Conservation (phyloP, 164 flowering plant species). For the Tetrastigma voinierianum region DNA sequence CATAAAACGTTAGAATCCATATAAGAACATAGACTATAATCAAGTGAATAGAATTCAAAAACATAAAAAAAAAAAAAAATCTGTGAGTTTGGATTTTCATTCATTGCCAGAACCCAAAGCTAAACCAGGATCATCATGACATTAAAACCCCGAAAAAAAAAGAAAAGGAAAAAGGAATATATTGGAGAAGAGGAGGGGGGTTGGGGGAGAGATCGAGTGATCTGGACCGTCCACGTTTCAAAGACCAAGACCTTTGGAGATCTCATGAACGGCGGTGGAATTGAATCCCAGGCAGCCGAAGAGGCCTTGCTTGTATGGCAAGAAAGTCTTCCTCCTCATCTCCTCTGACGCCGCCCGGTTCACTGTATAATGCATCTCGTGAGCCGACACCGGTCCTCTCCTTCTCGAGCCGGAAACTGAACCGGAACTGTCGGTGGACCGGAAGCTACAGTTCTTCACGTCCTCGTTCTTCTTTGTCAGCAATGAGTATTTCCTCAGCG, state of each 20-base stretch:
- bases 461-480: constrained; percentile 36
- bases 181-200: no score
- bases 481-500: constrained; percentile 29
- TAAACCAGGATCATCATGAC: neutral
- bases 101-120: constrained; percentile 4
- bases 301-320: constrained; percentile 74
- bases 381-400: constrained; percentile 50
- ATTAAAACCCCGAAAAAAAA: neutral
- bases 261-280: constrained; percentile 29
- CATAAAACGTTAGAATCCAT: no score
- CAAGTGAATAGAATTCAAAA: no score
- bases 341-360: constrained; percentile 74
- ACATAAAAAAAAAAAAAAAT: no score
- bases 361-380: constrained; percentile 64
- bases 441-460: constrained; percentile 43
- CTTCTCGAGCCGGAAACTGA: constrained; percentile 28
- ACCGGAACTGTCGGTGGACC: constrained; percentile 44
- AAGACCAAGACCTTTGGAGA: constrained; percentile 40
- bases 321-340: constrained; percentile 63
- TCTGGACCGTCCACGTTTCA: constrained; percentile 32
- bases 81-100: neutral
- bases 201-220: constrained; percentile 7
- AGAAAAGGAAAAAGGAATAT: no score
- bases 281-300: constrained; percentile 70
- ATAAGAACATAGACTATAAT: no score